Conservation (phyloP, 2,329 filamentous ascomycete species). For the Didymella pinodella region DNA sequence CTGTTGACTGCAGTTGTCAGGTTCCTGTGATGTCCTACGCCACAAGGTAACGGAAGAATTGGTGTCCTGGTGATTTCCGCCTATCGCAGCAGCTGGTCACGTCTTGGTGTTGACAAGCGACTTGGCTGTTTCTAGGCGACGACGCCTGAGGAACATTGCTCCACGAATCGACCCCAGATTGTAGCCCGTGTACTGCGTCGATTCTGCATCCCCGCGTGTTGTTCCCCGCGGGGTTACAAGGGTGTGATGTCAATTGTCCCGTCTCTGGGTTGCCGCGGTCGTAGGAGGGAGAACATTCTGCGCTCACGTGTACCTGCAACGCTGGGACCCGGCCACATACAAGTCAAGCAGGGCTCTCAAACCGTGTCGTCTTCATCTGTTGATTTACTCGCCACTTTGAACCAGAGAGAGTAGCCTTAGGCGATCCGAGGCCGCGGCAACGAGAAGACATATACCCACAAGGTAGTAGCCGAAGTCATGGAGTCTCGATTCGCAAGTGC, state of each 20-base stretch:
- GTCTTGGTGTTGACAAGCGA: slow-evolving; percentile 22
- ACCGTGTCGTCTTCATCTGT: background rate
- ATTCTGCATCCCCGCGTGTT: slow-evolving; percentile 6
- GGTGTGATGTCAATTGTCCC: slow-evolving; percentile 5
- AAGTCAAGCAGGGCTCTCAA: background rate
- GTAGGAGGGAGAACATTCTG: background rate
- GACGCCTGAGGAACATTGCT: slow-evolving; percentile 20
- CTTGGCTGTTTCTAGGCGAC: slow-evolving; percentile 18
- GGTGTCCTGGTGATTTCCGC: slow-evolving; percentile 14
- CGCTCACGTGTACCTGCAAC: background rate
- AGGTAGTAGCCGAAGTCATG: slow-evolving; percentile 1
- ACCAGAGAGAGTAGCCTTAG: background rate
- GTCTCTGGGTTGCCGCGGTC: slow-evolving; percentile 6
- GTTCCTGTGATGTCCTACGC: slow-evolving; percentile 20
- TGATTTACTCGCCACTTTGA: background rate
- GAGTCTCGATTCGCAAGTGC: background rate
- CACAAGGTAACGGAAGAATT: slow-evolving; percentile 22
- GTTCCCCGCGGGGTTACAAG: slow-evolving; percentile 15
- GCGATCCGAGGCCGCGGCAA: slow-evolving; percentile 3
- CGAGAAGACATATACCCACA: background rate
- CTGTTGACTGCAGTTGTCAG: slow-evolving; percentile 12
- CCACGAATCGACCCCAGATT: slow-evolving; percentile 23
- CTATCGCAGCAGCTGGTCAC: slow-evolving; percentile 12
- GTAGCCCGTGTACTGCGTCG: slow-evolving; percentile 8
- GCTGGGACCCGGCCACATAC: slow-evolving; percentile 2